These are phyloP conservation scores for Blastocystis sp. DNA, from an alignment of 352 stramenopile genomes.

Conservation along the genomic window DNA sequence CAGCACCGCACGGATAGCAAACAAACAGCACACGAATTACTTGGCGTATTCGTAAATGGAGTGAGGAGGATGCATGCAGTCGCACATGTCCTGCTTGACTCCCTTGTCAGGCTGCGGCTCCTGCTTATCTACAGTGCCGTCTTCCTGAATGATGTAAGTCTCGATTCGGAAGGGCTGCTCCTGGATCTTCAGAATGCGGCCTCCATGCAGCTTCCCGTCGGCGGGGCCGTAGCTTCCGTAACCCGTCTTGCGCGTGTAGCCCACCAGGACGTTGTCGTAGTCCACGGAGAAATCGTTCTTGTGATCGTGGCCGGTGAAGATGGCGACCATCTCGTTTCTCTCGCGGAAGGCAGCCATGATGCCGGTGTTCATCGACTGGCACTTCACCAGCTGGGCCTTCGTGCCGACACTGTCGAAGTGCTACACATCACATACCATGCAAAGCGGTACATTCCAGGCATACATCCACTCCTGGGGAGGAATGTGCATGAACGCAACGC, in stretches of 20 bases:
- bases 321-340: conserved; percentile 1
- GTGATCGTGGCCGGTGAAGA: conserved; percentile 11
- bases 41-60: neutral
- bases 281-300: conserved; percentile 4
- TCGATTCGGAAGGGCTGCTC: neutral
- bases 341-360: neutral
- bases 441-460: conserved; percentile 20
- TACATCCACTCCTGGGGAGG: conserved; percentile 48
- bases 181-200: neutral
- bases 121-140: neutral
- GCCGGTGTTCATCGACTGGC: conserved; percentile 41
- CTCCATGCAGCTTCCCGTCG: neutral
- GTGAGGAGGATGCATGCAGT: neutral
- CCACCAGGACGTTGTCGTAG: neutral
- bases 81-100: neutral
- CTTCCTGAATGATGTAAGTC: conserved; percentile 35
- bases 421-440: neutral
- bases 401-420: conserved; percentile 2
- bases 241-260: conserved; percentile 36
- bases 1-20: neutral
- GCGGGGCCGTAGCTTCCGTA: conserved; percentile 32
- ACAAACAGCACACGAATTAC: neutral
- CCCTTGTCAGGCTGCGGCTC: neutral
- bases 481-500: conserved; percentile 58
- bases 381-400: conserved; percentile 14